These are phyloP conservation scores for Plasmodiophora brassicae DNA, from an alignment of 208 protist genomes.

Conservation along the genomic window DNA sequence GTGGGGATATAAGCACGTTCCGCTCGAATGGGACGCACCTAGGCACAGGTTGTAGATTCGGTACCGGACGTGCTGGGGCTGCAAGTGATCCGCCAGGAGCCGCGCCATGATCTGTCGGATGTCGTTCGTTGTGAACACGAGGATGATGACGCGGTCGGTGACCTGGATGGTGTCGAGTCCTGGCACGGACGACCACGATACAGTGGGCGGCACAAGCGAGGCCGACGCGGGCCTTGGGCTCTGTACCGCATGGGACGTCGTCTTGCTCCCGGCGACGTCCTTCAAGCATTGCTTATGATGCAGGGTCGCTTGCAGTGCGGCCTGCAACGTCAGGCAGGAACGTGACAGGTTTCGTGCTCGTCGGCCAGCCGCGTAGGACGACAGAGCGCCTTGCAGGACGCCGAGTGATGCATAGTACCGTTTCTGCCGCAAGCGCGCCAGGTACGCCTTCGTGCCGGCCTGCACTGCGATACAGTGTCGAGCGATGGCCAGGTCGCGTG, in stretches of 20 bases:
- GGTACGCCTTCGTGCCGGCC: neutral
- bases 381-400: neutral
- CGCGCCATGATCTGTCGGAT: neutral
- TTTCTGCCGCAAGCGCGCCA: neutral
- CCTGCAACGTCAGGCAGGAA: too few species aligned
- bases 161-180: neutral
- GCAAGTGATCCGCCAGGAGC: neutral
- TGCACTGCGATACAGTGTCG: neutral
- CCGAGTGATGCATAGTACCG: neutral
- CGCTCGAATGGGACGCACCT: neutral
- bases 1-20: neutral
- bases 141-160: neutral
- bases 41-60: constrained; percentile 22
- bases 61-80: neutral
- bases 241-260: too few species aligned
- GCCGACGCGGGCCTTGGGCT: neutral
- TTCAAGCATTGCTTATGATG: too few species aligned
- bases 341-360: too few species aligned
- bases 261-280: too few species aligned
- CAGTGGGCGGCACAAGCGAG: neutral
- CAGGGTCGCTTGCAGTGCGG: too few species aligned
- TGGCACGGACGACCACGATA: neutral
- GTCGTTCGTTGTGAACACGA: neutral
- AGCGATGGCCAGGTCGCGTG: neutral
- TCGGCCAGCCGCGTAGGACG: neutral